Evolutionary conservation across 2,329 filamentous ascomycete species (phyloP), one percentile per base, ranked within the genome.

Genomic region (Dactylonectria macrodidyma): DNA sequence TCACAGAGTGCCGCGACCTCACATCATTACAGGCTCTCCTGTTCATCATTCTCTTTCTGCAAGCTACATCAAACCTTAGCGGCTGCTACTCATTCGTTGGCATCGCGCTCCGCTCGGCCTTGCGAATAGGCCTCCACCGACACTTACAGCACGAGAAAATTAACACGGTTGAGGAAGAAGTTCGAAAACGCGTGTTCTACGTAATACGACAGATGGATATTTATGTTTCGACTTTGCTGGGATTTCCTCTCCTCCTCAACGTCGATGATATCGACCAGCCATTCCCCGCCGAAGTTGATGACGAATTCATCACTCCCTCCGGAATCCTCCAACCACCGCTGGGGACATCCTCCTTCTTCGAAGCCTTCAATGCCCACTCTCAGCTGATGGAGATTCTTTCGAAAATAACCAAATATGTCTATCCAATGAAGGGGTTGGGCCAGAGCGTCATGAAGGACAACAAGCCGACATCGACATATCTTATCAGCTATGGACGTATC

Each of bases 1-100:
- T 91, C 50, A 89, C 89, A 1, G 89, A 91, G 67, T 95, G 92
- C 73, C 90, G 93, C 54, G 93, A 95, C 76, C 84, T 95, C 50
- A 88, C 86, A 22, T 93, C 93, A 1, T 83, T 95, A 9, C 93
- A 96, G 78, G 90, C 92, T 2, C 86, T 96, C 7, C 82, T 95
- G 22, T 95, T 94, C 78, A 93, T 95, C 87, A 92, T 95, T 56
- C 83, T 95, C 3, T 96, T 95, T 76, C 85, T 95, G 1, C 93
- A 96, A 76, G 90, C 92, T 2, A 93, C 93, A 2, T 92, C 93
- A 10, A 93, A 94, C 76, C 83, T 95, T 34, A 93, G 91, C 76
- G 92, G 90, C 10, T 95, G 93, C 77, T 95, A 95, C 79, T 90
- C 92, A 0, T 95, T 94, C 73, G 87, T 95, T 55, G 93, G 93